These are phyloP conservation scores for Stenocarpella maydis DNA, from an alignment of 2,329 filamentous ascomycete species.

Conservation along the genomic window DNA sequence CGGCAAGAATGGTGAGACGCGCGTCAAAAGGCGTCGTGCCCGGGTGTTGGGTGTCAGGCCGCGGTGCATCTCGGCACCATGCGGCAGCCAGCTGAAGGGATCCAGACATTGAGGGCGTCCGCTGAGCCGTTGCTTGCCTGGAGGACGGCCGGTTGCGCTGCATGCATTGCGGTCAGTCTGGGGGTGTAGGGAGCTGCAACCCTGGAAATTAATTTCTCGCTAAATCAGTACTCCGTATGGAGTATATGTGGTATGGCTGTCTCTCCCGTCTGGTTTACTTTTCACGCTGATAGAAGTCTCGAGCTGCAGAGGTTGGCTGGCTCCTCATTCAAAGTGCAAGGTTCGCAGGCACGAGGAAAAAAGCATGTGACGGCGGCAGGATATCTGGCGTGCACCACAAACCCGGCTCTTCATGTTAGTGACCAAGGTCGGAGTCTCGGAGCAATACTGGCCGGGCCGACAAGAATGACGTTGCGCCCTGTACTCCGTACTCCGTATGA, in stretches of 20 bases:
- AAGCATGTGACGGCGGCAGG: constrained; percentile 12
- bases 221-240: too few relatives aligned
- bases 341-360: neutral
- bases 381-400: neutral
- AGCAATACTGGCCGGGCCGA: neutral
- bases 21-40: neutral
- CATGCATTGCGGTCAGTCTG: too few relatives aligned
- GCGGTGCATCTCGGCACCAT: constrained; percentile 9
- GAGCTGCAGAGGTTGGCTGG: too few relatives aligned
- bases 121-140: neutral
- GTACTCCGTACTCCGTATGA: too few relatives aligned
- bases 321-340: neutral
- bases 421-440: neutral
- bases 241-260: too few relatives aligned
- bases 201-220: too few relatives aligned
- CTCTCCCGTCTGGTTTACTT: too few relatives aligned
- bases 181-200: too few relatives aligned
- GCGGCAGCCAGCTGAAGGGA: neutral
- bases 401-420: neutral
- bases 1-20: constrained; percentile 17
- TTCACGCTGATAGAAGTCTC: too few relatives aligned
- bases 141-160: too few relatives aligned
- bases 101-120: neutral
- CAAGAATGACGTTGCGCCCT: constrained; percentile 11
- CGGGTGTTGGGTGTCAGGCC: neutral